Evolutionary conservation across 257 asterid species (phyloP).

Genomic region (Capsicum chinense): DNA sequence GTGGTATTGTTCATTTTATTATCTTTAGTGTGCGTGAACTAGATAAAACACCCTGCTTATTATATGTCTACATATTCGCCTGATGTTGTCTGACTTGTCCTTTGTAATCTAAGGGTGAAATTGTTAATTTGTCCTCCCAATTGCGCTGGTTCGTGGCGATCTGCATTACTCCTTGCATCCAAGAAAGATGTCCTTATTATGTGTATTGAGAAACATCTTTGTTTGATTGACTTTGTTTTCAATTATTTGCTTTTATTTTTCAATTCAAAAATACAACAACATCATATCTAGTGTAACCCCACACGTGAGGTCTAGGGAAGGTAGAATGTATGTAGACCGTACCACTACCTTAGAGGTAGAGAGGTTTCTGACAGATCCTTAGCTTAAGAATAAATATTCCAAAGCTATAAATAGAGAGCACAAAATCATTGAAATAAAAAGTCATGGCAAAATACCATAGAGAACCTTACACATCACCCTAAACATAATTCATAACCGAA

Average conservation of each 20-base stretch:
- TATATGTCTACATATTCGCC: neutral
- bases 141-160: neutral
- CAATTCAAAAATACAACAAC: neutral
- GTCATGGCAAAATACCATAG: no score
- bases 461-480: no score
- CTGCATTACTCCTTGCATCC: neutral
- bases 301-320: no score
- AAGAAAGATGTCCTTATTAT: neutral
- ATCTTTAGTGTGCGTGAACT: neutral
- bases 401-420: no score
- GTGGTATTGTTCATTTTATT: neutral
- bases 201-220: neutral
- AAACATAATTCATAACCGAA: no score
- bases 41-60: neutral
- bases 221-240: neutral
- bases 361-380: no score
- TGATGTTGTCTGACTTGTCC: neutral
- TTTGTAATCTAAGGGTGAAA: neutral
- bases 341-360: no score
- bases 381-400: no score
- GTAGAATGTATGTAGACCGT: no score
- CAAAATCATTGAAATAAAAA: no score
- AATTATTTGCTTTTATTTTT: neutral
- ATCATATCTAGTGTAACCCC: no score
- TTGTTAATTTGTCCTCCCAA: neutral